Conservation (phyloP, 169 alveolate species). For the Besnoitia besnoiti region DNA sequence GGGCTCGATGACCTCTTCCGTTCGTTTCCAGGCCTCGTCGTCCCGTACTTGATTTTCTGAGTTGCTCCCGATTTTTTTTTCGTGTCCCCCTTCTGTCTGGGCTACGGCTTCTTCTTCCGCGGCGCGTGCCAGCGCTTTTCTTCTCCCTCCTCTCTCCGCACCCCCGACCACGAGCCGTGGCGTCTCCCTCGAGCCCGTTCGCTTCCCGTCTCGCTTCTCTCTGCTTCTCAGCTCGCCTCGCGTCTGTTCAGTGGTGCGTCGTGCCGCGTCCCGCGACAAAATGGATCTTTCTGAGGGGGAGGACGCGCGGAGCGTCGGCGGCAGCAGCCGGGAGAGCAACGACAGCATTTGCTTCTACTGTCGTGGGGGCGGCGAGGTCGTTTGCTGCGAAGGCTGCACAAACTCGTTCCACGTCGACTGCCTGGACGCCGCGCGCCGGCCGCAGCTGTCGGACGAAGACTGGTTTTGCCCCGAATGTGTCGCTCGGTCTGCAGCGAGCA, state of each 20-base stretch:
- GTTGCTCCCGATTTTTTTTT: no score
- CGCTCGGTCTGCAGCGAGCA: not conserved
- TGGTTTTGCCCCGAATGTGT: slow-evolving; percentile 72
- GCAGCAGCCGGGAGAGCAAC: slow-evolving; percentile 63
- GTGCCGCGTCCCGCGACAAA: not conserved
- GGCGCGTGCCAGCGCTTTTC: no score
- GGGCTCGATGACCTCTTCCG: no score
- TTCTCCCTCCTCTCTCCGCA: no score
- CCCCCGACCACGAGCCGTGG: no score
- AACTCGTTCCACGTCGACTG: slow-evolving; percentile 76
- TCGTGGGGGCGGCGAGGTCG: slow-evolving; percentile 78
- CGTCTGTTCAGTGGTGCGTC: not conserved
- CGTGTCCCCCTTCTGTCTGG: no score
- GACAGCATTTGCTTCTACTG: slow-evolving; percentile 74
- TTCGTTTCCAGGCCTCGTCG: no score
- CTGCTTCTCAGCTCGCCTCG: not conserved
- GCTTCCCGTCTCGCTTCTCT: not conserved
- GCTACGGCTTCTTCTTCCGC: no score
- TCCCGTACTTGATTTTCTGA: no score
- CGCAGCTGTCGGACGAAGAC: slow-evolving; percentile 60
- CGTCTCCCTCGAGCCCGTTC: not conserved
- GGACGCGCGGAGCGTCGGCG: not conserved
- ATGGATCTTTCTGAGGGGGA: not conserved
- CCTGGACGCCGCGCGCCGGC: slow-evolving; percentile 62
- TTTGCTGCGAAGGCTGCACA: slow-evolving; percentile 78